Evolutionary conservation across 148 eudicot genomes (phyloP).

Genomic region (Rhododendron molle): DNA sequence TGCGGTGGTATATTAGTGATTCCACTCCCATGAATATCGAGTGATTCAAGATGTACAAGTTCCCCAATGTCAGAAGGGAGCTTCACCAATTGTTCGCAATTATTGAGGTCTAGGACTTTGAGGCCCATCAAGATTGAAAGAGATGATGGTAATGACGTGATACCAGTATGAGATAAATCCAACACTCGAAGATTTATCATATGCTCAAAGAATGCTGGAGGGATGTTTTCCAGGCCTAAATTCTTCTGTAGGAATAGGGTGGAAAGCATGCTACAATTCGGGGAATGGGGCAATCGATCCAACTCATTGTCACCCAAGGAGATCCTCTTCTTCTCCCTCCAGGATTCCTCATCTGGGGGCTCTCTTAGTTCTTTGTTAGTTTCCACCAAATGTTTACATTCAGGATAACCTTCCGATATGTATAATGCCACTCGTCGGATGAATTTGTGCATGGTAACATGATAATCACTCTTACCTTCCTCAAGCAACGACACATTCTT

Average conservation of each 20-base stretch:
- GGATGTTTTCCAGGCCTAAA: not conserved
- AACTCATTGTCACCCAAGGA: slow-evolving; percentile 7
- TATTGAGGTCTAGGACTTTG: slow-evolving; percentile 14
- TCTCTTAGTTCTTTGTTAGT: not conserved
- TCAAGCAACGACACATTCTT: not conserved
- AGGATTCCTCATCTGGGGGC: not conserved
- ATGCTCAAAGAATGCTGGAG: slow-evolving; percentile 8
- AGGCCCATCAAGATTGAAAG: not conserved
- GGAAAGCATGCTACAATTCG: slow-evolving; percentile 10
- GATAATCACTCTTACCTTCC: not conserved
- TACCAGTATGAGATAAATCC: slow-evolving; percentile 16
- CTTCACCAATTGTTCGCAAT: slow-evolving; percentile 6
- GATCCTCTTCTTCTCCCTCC: slow-evolving; percentile 12
- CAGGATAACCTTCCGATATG: not conserved
- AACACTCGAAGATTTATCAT: slow-evolving; percentile 12
- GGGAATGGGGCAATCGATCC: slow-evolving; percentile 4
- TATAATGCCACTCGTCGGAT: slow-evolving; percentile 5
- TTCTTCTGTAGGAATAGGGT: slow-evolving; percentile 17
- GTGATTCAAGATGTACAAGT: slow-evolving; percentile 8
- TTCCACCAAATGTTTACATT: not conserved
- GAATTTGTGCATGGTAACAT: slow-evolving; percentile 14
- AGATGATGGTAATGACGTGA: slow-evolving; percentile 12
- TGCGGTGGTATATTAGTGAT: not conserved
- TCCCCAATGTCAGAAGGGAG: slow-evolving; percentile 4
- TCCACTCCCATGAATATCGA: slow-evolving; percentile 21